Percentiles rank a stretch among this genome's conserved stretches.
phyloP scores from a whole-genome alignment of 768 basidiomycete genomes.

The Mycena epipterygia region DNA sequence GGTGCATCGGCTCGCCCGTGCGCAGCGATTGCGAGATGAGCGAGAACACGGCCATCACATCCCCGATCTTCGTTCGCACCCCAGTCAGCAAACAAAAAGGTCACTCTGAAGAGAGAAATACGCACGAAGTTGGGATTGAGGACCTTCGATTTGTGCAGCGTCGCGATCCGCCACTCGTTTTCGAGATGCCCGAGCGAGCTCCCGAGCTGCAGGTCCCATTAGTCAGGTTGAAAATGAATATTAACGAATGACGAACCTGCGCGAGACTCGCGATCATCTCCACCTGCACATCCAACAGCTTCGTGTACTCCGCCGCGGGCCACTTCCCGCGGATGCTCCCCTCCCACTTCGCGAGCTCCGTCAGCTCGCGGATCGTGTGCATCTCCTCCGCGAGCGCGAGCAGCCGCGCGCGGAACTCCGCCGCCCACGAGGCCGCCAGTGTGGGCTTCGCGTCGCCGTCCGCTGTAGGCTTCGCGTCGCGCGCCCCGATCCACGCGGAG shows the following conservation, averaged over 20 bases:
- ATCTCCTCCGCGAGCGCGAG: slow-evolving; percentile 49
- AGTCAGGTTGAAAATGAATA: slow-evolving; percentile 6
- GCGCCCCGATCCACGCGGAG: slow-evolving; percentile 55
- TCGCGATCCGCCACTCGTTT: slow-evolving; percentile 52
- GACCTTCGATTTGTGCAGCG: slow-evolving; percentile 60
- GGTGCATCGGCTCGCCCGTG: slow-evolving; percentile 59
- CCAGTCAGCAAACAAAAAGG: slow-evolving; percentile 40
- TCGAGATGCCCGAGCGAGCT: slow-evolving; percentile 59
- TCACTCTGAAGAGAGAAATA: slow-evolving; percentile 18
- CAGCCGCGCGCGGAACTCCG: slow-evolving; percentile 46
- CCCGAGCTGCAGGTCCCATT: slow-evolving; percentile 45
- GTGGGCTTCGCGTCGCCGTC: background rate
- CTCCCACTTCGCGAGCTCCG: slow-evolving; percentile 59
- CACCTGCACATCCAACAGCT: slow-evolving; percentile 54
- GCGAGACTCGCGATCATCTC: slow-evolving; percentile 57
- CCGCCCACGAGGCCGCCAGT: slow-evolving; percentile 38
- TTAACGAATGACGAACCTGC: slow-evolving; percentile 43
- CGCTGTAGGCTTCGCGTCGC: slow-evolving; percentile 27
- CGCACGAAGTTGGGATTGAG: slow-evolving; percentile 69
- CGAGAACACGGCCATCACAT: slow-evolving; percentile 59
- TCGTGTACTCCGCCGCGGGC: slow-evolving; percentile 62
- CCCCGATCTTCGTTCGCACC: slow-evolving; percentile 44
- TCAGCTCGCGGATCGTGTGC: slow-evolving; percentile 48
- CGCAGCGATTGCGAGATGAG: slow-evolving; percentile 60
- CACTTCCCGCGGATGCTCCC: slow-evolving; percentile 66